Base-by-base conservation (phyloP, 2,329 filamentous ascomycete species). In the Septoria petroselini region DNA sequence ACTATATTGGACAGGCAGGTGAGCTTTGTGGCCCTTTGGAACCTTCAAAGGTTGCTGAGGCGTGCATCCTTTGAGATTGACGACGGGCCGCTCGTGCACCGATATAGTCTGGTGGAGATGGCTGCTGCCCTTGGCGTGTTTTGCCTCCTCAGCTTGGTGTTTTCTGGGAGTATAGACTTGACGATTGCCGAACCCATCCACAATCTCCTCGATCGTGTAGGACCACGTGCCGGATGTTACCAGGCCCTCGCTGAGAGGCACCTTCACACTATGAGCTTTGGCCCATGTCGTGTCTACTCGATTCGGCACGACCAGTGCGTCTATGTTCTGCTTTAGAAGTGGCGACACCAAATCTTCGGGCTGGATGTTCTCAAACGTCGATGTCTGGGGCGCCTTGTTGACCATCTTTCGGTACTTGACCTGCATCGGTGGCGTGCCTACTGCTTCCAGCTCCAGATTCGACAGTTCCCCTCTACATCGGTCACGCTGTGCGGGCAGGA, bases 331-430 rank as follows among this genome's bases (percentile, higher is more conserved):
- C 37, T 81, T 76, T n/a, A 86, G 71, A 29, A 95, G 74, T 1
- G 90, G 89, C 1, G 89, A 95, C 2, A 80, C 76, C 62, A 91
- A 85, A 29, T 88, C 87, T 41, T 96, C 90, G 0, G 93, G 91
- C 61, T 95, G 91, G 37, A 98, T 82, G 63, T 88, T 95, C 69
- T 97, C 91, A 61, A 95, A 91, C 55, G 91, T 89, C 59, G 91
- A 89, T 53, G 87, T 88, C 60, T 85, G 84, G 57, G 94, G 83
- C 57, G 87, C 85, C 54, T 83, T 82, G 60, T 97, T 95, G 60
- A 95, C 84, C 5, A 83, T 85, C 46, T 90, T 85, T 62, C 88
- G 93, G 70, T 98, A 98, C 61, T 88, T 88, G 60, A 98, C 87
- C 66, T 91, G 91, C 57, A 98, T 76, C 2, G 93, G 93, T 2